Base-by-base conservation (phyloP, 352 stramenopile genomes). In the Pythium dissotocum region DNA sequence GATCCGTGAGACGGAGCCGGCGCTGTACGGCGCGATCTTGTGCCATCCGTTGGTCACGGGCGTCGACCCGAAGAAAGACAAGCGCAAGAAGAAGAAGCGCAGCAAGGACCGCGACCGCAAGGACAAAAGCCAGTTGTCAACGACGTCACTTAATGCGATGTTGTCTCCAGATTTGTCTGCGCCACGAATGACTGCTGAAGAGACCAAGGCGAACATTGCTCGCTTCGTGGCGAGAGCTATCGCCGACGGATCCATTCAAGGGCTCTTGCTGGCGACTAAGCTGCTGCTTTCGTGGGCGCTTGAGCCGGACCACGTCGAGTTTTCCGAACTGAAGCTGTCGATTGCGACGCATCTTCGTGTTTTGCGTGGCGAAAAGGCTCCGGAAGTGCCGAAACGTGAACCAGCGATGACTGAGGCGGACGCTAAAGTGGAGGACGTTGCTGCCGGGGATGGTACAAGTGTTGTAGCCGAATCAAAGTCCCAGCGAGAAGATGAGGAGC, bases 51-150 rank as follows among this genome's bases (percentile, higher is more conserved):
- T 97, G 33, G 64, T 97, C 16, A 89, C 87, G 16, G 89, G 87
- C 5, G 75, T 89, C 49, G 88, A 93, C 33, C 77, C 79, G 3
- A 91, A 85, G 69, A 90, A 86, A 49, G 85, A 95, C 63, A 91
- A 92, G 67, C 82, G 87, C 38, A 90, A 92, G 69, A 92, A 93
- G 59, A 94, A 94, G 74, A 92, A 89, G 62, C 76, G 87, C 21
- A 93, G 46, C 46, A 53, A 95, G 71, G 88, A 94, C 21, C 70
- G 86, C 32, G 82, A 92, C n/a, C 79, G 71, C 32, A 93, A 92
- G 65, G 83, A 93, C 14, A 92, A 90, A 44, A 58, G 51, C 38
- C 70, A 69, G 32, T 61, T 75, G 32, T 75, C 78, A 40, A 66
- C 64, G 12, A 65, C 71, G 13, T 65, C 75, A 21, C 58, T 69